Base-by-base conservation (phyloP, 2,329 filamentous ascomycete genomes). In the Colletotrichum shisoi region DNA sequence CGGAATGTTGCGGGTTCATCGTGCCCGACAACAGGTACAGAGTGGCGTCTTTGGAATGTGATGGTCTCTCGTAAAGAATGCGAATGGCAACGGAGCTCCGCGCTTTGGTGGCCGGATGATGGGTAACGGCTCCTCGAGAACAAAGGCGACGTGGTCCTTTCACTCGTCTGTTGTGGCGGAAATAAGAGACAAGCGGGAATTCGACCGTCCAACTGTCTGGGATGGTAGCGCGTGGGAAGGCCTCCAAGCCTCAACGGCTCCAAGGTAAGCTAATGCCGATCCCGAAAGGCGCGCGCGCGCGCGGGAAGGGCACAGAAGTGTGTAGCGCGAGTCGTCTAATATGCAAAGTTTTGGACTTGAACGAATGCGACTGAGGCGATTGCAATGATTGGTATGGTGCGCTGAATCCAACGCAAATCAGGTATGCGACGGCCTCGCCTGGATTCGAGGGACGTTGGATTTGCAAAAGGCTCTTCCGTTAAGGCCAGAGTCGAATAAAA, bases 1-100 rank as follows among this genome's bases (percentile, higher is more conserved):
- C 76, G 70, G 80, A 79, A 75, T 82, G 80, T 62, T 82, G 79
- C 73, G 79, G 76, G 73, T 79, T 76, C 84, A 85, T 84, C 63
- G 60, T 74, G 70, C 49, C 42, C 48, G 56, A 46, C 68, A 56
- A 56, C 59, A 62, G 65, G 49, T 31, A 31, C 7, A 31, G 7
- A 31, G 27, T 31, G 57, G 21, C 39, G 19, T 37, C 19, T 7
- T 19, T 67, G 71, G 71, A 70, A 73, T 71, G 73, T 70, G 69
- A 57, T 37, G 44, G 34, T 31, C 60, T 21, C 45, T 49, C 21
- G 39, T 19, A n/a, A 12, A 59, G 34, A 60, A 69, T 61, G 66
- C 61, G 19, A 52, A 24, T n/a, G 31, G 27, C 21, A 27, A 49
- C 34, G 54, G 31, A 49, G 24, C 15, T 52, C 42, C 54, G 48